Evolutionary conservation across 129 eudicot genomes (phyloP), one percentile per base, ranked within the genome.

Genomic region (Rutidosis leptorrhynchoides): DNA sequence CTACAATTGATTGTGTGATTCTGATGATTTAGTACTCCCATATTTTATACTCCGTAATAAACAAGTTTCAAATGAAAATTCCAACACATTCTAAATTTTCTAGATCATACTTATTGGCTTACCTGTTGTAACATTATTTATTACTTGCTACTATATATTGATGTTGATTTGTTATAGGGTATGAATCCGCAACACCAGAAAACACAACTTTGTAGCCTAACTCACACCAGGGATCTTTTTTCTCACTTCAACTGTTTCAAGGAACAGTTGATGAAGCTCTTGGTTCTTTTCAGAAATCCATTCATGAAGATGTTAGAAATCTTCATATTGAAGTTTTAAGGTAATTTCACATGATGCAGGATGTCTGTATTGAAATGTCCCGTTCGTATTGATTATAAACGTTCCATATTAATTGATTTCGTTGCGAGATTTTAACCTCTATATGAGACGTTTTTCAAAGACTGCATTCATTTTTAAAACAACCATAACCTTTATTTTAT

Each of bases 291-390:
- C 99, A 94, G 72, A 87, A 89, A 70, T 84, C 99, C 40, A 84
- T 89, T 65, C 99, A 94, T 62, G 99, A 94, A 75, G 99, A 89
- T 74, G 82, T 94, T 81, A 80, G 99, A 51, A 94, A 94, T 75
- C 97, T 94, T 62, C 99, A 94, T 69, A 80, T 94, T 16, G 99
- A 94, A 82, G 76, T 94, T 64, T 28, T 94, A 54, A 83, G 99
- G 70, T 95, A 94, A 59, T 89, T 81, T 62, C 99, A 94, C 74
- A 81, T 89, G 88, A n/a, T n/a, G n/a, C 99, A 89, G 53, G 99
- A 94, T 96, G 99, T 93, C 55, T 62, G 23, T 65, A n/a, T n/a
- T n/a, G n/a, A n/a, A n/a, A n/a, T n/a, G n/a, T n/a, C n/a, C n/a
- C n/a, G n/a, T n/a, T n/a, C n/a, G n/a, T n/a, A n/a, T n/a, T n/a